Conservation (phyloP, 2,329 filamentous ascomycete genomes). For the Didymella sp. region DNA sequence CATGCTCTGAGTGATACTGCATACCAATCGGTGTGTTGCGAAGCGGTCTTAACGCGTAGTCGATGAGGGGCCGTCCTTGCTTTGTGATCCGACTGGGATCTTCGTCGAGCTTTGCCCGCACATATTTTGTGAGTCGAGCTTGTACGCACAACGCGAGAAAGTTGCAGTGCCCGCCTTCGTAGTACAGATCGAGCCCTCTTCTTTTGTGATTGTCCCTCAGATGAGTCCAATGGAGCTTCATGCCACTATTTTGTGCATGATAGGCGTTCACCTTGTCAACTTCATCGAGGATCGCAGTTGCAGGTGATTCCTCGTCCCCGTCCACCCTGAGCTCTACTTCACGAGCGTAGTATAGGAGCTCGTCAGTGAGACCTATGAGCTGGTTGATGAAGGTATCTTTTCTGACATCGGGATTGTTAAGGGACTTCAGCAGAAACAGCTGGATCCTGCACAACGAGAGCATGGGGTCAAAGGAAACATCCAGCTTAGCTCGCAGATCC, state of each 20-base stretch:
- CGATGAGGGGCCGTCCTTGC: constrained; percentile 16
- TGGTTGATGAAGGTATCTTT: neutral
- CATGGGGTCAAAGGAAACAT: neutral
- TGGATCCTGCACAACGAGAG: neutral
- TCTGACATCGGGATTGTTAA: neutral
- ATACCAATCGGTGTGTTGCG: constrained; percentile 11
- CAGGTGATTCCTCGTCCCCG: neutral
- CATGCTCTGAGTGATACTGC: constrained; percentile 10
- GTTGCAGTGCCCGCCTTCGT: neutral
- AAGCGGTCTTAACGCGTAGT: constrained; percentile 22
- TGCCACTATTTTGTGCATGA: neutral
- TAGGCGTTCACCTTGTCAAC: neutral
- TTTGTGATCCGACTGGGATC: neutral
- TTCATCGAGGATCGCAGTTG: neutral
- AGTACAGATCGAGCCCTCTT: neutral
- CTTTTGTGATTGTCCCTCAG: neutral
- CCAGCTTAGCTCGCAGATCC: neutral
- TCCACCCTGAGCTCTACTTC: neutral
- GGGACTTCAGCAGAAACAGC: neutral
- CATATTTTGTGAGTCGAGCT: neutral
- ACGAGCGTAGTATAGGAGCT: neutral
- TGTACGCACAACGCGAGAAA: neutral
- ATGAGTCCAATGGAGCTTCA: neutral
- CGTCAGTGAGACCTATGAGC: neutral
- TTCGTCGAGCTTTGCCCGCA: neutral